Evolutionary conservation across 495 filamentous ascomycete genomes (phyloP), one percentile per base, ranked within the genome.

Genomic region (Aspergillus coremiiformis): DNA sequence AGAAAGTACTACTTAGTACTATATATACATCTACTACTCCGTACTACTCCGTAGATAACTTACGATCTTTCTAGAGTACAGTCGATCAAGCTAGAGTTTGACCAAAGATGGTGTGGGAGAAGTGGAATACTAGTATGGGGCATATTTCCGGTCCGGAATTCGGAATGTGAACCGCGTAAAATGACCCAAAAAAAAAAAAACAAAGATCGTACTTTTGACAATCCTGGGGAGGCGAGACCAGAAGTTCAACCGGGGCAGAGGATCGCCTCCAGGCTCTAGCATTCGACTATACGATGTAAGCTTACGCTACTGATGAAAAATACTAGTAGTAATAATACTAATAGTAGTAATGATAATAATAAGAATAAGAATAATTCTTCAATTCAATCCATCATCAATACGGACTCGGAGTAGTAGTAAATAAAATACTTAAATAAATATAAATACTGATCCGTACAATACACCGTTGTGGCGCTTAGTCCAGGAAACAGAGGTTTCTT

Each of bases 231-330:
- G 12, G 6, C 6, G 6, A 24, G 26, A 10, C 47, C n/a, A n/a
- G 32, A 27, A 21, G 35, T 21, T n/a, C 8, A 20, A 22, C 29
- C 21, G 26, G 27, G 32, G 29, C 51, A 35, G 39, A 33, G 41
- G 52, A 54, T 54, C 52, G 45, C 32, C 47, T 47, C n/a, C n/a
- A n/a, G n/a, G n/a, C n/a, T n/a, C 11, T 47, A 33, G 45, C 39
- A 24, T 19, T 54, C 39, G 15, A 30, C 43, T 39, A 26, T 21
- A 17, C 17, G 27, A 48, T 54, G 39, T 33, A 39, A 54, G 52
- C 46, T 44, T 49, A 47, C 46, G 42, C 46, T 54, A 29, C n/a
- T n/a, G n/a, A n/a, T n/a, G n/a, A n/a, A n/a, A n/a, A n/a, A n/a
- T n/a, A n/a, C n/a, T n/a, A n/a, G n/a, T n/a, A n/a, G n/a, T n/a